These are phyloP conservation scores for Aspergillus ruber DNA, from an alignment of 2,329 filamentous ascomycete genomes.

Conservation along the genomic window DNA sequence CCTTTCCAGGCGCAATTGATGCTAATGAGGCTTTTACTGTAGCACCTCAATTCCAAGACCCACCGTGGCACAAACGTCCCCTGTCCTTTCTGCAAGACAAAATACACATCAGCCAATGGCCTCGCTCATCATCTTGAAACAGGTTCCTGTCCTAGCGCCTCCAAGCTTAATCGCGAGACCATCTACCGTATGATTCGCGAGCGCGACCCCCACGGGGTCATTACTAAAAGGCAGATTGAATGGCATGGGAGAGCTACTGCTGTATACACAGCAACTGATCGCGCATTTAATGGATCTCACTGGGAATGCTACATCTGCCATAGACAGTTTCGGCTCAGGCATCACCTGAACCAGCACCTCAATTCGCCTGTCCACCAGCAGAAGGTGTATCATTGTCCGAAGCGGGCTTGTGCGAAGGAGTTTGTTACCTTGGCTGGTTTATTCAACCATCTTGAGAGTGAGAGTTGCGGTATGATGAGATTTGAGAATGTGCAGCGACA, in stretches of 20 bases:
- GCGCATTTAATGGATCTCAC: conserved; percentile 40
- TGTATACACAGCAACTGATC: conserved; percentile 32
- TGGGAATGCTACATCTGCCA: conserved; percentile 54
- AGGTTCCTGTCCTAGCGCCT: conserved; percentile 46
- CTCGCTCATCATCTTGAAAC: conserved; percentile 52
- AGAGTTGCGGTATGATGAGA: conserved; percentile 34
- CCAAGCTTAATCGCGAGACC: conserved; percentile 41
- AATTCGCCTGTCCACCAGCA: conserved; percentile 48
- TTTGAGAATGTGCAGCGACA: conserved; percentile 36
- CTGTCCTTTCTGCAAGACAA: conserved; percentile 52
- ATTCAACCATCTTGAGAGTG: conserved; percentile 43
- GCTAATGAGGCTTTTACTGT: not conserved
- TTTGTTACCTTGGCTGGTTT: conserved; percentile 36
- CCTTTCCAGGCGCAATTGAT: not conserved
- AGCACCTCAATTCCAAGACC: conserved; percentile 51
- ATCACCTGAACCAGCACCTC: conserved; percentile 47
- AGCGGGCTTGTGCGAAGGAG: conserved; percentile 29
- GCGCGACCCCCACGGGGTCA: conserved; percentile 43
- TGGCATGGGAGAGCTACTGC: conserved; percentile 32
- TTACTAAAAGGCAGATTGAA: conserved; percentile 49
- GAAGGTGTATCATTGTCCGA: conserved; percentile 42
- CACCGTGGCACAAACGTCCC: conserved; percentile 42
- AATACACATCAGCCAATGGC: conserved; percentile 48
- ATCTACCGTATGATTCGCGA: conserved; percentile 43
- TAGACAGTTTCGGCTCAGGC: conserved; percentile 31